Evolutionary conservation across 257 asterid genomes (phyloP), one percentile per base, ranked within the genome.

Genomic region (Ocimum tenuiflorum): DNA sequence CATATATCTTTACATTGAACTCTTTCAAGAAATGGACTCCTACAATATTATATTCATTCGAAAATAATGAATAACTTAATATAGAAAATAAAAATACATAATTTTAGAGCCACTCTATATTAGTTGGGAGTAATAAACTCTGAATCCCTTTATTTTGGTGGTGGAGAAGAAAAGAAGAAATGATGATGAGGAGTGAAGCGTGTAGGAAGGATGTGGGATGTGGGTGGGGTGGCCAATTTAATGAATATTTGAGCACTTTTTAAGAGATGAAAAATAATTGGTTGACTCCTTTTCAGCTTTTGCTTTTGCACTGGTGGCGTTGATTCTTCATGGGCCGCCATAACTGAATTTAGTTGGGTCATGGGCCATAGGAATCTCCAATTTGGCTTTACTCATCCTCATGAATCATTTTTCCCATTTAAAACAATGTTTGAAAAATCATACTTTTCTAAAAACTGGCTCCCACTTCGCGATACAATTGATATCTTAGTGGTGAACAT

Each of bases 321-420:
- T 61, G 38, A 61, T 49, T 71, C 60, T 68, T 71, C 27, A 60
- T 75, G 80, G 77, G 71, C 80, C 65, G 70, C 71, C 74, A 61
- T 48, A 66, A 27, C 68, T 14, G 64, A 42, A 71, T 9, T 51
- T 60, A 0, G 8, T 23, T 29, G 38, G 58, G 2, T 8, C 29
- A 43, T 10, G 58, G 70, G 39, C 70, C 69, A 52, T 18, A 0
- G 50, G 70, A 54, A 71, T 61, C 65, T 53, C 1, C 23, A 6
- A 18, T 52, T 52, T 71, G 55, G 38, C 11, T 49, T 49, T 69
- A 49, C 47, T 29, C 20, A 63, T 27, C 27, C 4, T 27, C 6
- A 51, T 13, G 1, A 45, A 5, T 13, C 7, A 0, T 3, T 13
- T 39, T 13, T 3, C 4, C 31, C 31, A 27, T 27, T 27, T 27